A percentile compares a stretch with the other conserved stretches of the same genome.
phyloP scores from a whole-genome alignment of 805 yeast species.

The Starmera dryadoides region DNA sequence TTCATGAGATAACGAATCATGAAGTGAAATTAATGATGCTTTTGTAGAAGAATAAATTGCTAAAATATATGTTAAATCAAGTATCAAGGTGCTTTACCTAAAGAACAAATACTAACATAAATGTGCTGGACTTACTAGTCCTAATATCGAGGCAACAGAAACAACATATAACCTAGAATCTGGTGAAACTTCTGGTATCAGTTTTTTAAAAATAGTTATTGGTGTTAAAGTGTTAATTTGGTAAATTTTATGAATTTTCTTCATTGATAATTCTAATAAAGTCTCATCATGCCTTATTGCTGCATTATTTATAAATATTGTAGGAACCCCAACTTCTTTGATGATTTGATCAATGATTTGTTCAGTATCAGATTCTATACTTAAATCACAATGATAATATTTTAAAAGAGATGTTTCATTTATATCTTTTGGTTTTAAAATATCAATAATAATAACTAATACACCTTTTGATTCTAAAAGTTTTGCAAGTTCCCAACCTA shows the following conservation, averaged over 20 bases:
- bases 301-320: conserved; percentile 77
- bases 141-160: conserved; percentile 73
- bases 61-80: neutral
- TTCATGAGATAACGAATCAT: conserved; percentile 76
- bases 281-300: conserved; percentile 55
- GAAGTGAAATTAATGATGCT: conserved; percentile 75
- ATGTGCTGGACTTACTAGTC: conserved; percentile 73
- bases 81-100: too few relatives aligned
- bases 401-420: conserved; percentile 25
- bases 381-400: conserved; percentile 65
- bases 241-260: conserved; percentile 49
- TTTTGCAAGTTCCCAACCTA: conserved; percentile 23
- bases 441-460: conserved; percentile 20
- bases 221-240: conserved; percentile 62
- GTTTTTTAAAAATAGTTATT: conserved; percentile 56
- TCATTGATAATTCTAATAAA: conserved; percentile 39
- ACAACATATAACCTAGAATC: conserved; percentile 62
- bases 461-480: conserved; percentile 12
- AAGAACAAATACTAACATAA: too few relatives aligned
- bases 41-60: conserved; percentile 81
- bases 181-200: conserved; percentile 51
- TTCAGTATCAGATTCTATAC: conserved; percentile 32
- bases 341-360: conserved; percentile 32
- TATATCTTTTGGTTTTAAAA: conserved; percentile 13
- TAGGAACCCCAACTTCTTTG: conserved; percentile 41